Base-by-base conservation (phyloP, 1,284 basidiomycete genomes). In the Pterulicium gracile region DNA sequence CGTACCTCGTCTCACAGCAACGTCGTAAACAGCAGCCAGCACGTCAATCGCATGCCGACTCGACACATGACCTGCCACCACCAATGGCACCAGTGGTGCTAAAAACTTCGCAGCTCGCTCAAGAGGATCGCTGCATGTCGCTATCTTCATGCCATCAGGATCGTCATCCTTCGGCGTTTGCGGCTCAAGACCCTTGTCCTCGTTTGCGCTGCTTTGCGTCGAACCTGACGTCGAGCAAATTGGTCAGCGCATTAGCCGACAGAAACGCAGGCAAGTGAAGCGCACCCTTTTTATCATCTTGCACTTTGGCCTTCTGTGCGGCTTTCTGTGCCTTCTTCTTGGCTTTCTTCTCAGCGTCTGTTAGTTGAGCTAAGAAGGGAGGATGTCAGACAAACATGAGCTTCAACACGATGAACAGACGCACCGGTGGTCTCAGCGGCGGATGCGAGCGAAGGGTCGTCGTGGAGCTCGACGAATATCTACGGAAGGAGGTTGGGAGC, bases 241-340 rank as follows among this genome's bases (percentile, higher is more conserved):
- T 24, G n/a, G n/a, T n/a, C n/a, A n/a, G n/a, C n/a, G 10, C 7
- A 21, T 17, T 18, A 46, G 18, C 13, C 19, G 14, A 32, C 10
- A 40, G 21, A 35, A 17, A 3, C 17, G 19, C 41, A 12, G 41
- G 24, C 22, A 22, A 10, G 32, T n/a, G 46, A 52, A 49, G 49
- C 48, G 42, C 50, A 67, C 65, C 61, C 64, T 77, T 86, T 58
- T 85, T 81, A 14, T 71, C 59, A 23, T 84, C 84, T 42, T 78
- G 36, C n/a, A 21, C 75, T 49, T 75, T 73, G 0, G 69, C 70
- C 63, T 86, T 88, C 50, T 72, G 71, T 3, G 83, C 82, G 0
- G 81, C 89, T 60, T 92, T 94, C 62, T 88, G 88, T 22, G 88
- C 89, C 58, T 90, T 94, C 64, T 91, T 93, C 60, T 86, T 84